Evolutionary conservation across 257 asterid genomes (phyloP), one percentile per base, ranked within the genome.

Genomic region (Perilla frutescens): DNA sequence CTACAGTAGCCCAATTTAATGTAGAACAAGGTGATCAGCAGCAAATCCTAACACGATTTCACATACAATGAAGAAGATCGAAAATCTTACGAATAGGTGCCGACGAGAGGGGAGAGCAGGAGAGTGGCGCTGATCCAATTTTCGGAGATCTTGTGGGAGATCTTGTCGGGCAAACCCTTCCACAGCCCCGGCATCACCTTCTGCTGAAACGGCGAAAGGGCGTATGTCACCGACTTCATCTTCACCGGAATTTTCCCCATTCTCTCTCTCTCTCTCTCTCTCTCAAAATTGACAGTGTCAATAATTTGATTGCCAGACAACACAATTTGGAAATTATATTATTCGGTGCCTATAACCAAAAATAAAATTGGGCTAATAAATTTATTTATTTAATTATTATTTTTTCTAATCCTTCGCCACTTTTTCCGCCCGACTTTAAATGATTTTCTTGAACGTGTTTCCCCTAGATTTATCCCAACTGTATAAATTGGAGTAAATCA

Each of bases 161-260:
- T 82, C 84, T 93, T 93, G n/a, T 84, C 80, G 6, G 96, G 78
- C 3, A 93, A 72, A 72, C 88, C 96, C 67, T 91, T 93, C 96
- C 92, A 91, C 59, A 93, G 90, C 13, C 98, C 98, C 0, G 96
- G 79, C 98, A 93, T 91, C 67, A 91, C 87, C 84, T 93, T 88
- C 86, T 91, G 97, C 82, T 91, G 96, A 71, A 83, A 93, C 3
- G 98, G 98, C 0, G 98, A 93, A 3, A 93, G 66, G 4, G 97
- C 96, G 88, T 93, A 93, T 4, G 86, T 80, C 74, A 93, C 98
- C 62, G 85, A 90, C 93, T 88, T 91, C 96, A 93, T 55, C 79
- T 76, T 84, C 79, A 91, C 96, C 50, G 96, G 97, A 50, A 87
- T 91, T 77, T 93, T 93, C 76, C 96, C 98, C 97, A 93, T 93